phyloP scores from a whole-genome alignment of 768 basidiomycete species.

The Leucogyrophana mollusca region DNA sequence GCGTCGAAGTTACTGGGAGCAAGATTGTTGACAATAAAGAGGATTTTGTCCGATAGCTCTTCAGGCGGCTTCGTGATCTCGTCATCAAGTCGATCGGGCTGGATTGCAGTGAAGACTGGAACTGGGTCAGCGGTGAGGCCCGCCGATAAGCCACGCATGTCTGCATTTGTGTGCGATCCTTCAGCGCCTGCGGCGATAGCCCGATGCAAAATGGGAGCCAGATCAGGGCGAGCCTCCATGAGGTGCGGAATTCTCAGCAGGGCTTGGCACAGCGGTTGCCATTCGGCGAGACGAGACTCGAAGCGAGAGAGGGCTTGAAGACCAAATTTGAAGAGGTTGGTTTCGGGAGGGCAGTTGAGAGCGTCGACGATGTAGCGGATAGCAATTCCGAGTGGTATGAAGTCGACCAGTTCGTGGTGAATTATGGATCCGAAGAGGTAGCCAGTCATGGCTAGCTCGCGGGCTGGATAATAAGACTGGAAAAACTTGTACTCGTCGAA shows the following conservation, averaged over 20 bases:
- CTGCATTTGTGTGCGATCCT: constrained; percentile 35
- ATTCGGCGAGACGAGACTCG: constrained; percentile 83
- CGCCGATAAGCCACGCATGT: constrained; percentile 36
- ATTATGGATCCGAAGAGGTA: constrained; percentile 96
- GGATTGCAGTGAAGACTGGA: constrained; percentile 75
- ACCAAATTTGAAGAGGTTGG: constrained; percentile 94
- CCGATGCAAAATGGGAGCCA: constrained; percentile 68
- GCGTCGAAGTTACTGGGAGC: constrained; percentile 90
- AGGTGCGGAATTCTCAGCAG: constrained; percentile 86
- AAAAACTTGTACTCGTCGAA: constrained; percentile 99
- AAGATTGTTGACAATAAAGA: constrained; percentile 98
- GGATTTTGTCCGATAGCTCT: constrained; percentile 86
- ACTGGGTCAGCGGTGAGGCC: constrained; percentile 40
- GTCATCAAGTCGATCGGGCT: constrained; percentile 63
- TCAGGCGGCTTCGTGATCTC: constrained; percentile 74
- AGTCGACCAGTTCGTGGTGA: constrained; percentile 89
- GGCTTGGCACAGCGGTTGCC: constrained; percentile 90
- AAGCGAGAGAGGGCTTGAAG: constrained; percentile 87
- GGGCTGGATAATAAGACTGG: constrained; percentile 91
- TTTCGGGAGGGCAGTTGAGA: constrained; percentile 84
- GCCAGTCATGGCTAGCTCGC: constrained; percentile 94
- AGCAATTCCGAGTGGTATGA: constrained; percentile 92
- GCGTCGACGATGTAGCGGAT: constrained; percentile 97
- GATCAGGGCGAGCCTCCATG: constrained; percentile 80
- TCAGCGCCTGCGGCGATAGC: constrained; percentile 59